These are phyloP conservation scores for Kalanchoe fedtschenkoi DNA, from an alignment of 164 flowering plant genomes.

Conservation along the genomic window DNA sequence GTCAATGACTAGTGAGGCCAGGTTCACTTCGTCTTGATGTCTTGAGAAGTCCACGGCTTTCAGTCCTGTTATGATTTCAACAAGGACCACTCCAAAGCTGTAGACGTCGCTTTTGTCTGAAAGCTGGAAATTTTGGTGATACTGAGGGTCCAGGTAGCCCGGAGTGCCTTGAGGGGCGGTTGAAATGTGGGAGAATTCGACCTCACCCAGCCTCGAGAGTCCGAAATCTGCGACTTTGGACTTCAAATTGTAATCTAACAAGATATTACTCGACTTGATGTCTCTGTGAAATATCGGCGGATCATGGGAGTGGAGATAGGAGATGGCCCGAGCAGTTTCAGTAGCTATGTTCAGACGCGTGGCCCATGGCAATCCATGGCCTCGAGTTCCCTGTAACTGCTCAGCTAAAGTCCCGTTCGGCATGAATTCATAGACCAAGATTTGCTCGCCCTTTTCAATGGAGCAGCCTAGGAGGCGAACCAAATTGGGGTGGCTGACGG, in stretches of 20 bases:
- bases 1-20: conserved; percentile 50
- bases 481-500: conserved; percentile 71
- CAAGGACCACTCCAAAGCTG: conserved; percentile 87
- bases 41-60: conserved; percentile 69
- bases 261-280: conserved; percentile 85
- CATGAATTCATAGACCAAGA: conserved; percentile 88
- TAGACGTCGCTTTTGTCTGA: conserved; percentile 96
- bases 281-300: conserved; percentile 80
- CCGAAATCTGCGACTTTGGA: conserved; percentile 95
- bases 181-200: conserved; percentile 66
- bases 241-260: conserved; percentile 47
- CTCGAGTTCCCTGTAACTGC: conserved; percentile 61
- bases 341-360: conserved; percentile 57
- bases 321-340: conserved; percentile 74
- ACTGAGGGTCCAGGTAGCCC: conserved; percentile 77
- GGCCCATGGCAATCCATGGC: conserved; percentile 59
- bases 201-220: conserved; percentile 57
- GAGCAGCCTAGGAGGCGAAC: conserved; percentile 82
- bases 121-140: conserved; percentile 74
- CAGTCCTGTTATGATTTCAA: conserved; percentile 73
- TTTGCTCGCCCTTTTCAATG: conserved; percentile 58
- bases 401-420: conserved; percentile 81
- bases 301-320: conserved; percentile 66
- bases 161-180: conserved; percentile 99
- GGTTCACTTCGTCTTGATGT: conserved; percentile 48